These are phyloP conservation scores for Volutella citrinella DNA, from an alignment of 2,329 filamentous ascomycete species.

Conservation along the genomic window DNA sequence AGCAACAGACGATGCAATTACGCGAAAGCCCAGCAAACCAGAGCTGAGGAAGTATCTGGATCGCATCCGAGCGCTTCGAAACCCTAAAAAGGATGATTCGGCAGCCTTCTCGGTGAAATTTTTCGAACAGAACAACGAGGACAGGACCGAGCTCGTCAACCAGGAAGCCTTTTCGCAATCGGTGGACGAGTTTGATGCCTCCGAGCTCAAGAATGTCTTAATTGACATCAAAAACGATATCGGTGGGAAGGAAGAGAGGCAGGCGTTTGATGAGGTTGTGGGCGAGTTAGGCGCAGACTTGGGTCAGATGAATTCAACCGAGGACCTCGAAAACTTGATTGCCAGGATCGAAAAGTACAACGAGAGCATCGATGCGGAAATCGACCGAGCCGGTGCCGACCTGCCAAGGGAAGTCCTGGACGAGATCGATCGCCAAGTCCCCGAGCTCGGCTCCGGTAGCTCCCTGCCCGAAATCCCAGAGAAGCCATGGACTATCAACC, in stretches of 20 bases:
- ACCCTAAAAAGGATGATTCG: constrained; percentile 11
- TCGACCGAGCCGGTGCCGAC: constrained; percentile 29
- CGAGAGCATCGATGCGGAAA: constrained; percentile 32
- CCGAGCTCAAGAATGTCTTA: constrained; percentile 34
- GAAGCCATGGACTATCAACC: constrained; percentile 34
- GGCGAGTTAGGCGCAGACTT: constrained; percentile 29
- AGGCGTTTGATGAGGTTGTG: constrained; percentile 35
- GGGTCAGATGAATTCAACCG: constrained; percentile 28
- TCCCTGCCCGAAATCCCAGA: constrained; percentile 34
- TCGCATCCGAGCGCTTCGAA: constrained; percentile 23
- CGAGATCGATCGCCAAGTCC: constrained; percentile 29
- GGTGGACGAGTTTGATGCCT: constrained; percentile 33
- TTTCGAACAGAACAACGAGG: constrained; percentile 44
- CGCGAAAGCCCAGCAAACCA: constrained; percentile 22
- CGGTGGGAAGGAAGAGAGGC: constrained; percentile 30
- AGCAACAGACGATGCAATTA: constrained; percentile 11
- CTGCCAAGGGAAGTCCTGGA: constrained; percentile 32
- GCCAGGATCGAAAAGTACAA: constrained; percentile 33
- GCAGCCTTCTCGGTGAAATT: constrained; percentile 37
- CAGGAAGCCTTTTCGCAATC: constrained; percentile 41
- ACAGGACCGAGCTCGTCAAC: constrained; percentile 35
- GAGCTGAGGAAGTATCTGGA: constrained; percentile 28
- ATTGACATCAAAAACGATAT: constrained; percentile 37
- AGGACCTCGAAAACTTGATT: constrained; percentile 34
- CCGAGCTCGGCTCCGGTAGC: constrained; percentile 21